These are phyloP conservation scores for Rhododendron molle DNA, from an alignment of 148 eudicot species.

Conservation along the genomic window DNA sequence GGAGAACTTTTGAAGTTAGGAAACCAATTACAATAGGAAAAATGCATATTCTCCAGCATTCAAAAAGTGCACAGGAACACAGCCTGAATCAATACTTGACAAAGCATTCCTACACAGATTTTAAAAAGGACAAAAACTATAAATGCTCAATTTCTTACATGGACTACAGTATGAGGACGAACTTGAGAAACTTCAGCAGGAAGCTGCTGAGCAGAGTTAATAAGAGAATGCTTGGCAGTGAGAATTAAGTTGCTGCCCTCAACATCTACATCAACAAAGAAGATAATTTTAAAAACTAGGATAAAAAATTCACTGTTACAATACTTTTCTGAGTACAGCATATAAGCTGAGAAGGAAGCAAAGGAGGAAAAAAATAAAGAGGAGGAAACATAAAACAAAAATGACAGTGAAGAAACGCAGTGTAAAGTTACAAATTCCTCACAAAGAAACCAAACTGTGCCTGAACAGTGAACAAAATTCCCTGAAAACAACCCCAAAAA, in stretches of 20 bases:
- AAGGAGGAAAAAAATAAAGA: neutral
- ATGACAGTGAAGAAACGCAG: neutral
- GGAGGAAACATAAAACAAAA: neutral
- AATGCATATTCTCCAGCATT: neutral
- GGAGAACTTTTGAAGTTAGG: neutral
- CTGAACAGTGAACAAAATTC: neutral
- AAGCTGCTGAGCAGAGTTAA: slow-evolving; percentile 57
- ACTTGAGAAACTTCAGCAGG: slow-evolving; percentile 61
- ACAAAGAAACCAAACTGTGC: neutral
- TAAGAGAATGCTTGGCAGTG: slow-evolving; percentile 77
- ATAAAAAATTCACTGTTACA: neutral
- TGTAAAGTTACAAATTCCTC: neutral
- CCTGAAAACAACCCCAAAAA: too few relatives aligned
- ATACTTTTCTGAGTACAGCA: neutral
- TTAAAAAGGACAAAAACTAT: neutral
- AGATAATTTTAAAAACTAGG: neutral
- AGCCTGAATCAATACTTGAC: neutral
- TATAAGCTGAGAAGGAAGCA: neutral
- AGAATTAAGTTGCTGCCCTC: slow-evolving; percentile 75
- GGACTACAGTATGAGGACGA: slow-evolving; percentile 51
- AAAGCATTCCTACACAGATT: neutral
- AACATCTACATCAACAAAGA: slow-evolving; percentile 40
- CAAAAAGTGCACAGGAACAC: neutral
- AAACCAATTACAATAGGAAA: neutral
- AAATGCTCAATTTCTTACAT: slow-evolving; percentile 35